Evolutionary conservation across 2,329 filamentous ascomycete genomes (phyloP).

Genomic region (Aulographum hederae): DNA sequence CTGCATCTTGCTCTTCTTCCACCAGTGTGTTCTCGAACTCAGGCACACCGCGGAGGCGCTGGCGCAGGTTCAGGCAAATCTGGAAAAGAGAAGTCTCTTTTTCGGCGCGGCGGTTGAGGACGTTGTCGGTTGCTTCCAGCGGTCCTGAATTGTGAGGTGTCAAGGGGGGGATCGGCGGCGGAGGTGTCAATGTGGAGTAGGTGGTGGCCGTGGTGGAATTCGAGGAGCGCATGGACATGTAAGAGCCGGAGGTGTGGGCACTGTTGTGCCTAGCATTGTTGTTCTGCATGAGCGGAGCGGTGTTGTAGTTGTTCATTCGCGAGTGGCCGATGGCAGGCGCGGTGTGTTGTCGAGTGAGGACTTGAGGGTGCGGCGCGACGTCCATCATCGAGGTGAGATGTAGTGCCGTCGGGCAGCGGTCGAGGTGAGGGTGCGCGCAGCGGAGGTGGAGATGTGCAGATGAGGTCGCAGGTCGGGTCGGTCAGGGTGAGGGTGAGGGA

Average conservation of each 20-base stretch:
- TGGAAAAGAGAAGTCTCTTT: constrained; percentile 86
- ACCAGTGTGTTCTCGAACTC: constrained; percentile 60
- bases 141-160: constrained; percentile 35
- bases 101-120: constrained; percentile 93
- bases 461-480: too few species aligned
- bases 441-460: too few species aligned
- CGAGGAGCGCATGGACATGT: constrained; percentile 27
- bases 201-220: constrained; percentile 27
- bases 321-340: constrained; percentile 9
- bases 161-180: constrained; percentile 14
- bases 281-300: constrained; percentile 20
- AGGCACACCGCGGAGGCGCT: constrained; percentile 65
- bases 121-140: constrained; percentile 68
- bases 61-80: constrained; percentile 73
- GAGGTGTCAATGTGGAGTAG: constrained; percentile 20
- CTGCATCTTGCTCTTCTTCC: constrained; percentile 52
- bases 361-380: too few species aligned
- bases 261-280: constrained; percentile 9
- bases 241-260: constrained; percentile 27
- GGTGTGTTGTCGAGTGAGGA: neutral
- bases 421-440: too few species aligned
- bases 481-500: too few species aligned
- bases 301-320: constrained; percentile 7
- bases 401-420: too few species aligned
- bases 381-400: too few species aligned